Evolutionary conservation across 768 basidiomycete genomes (phyloP).

Genomic region (Naematelia aurantialba): DNA sequence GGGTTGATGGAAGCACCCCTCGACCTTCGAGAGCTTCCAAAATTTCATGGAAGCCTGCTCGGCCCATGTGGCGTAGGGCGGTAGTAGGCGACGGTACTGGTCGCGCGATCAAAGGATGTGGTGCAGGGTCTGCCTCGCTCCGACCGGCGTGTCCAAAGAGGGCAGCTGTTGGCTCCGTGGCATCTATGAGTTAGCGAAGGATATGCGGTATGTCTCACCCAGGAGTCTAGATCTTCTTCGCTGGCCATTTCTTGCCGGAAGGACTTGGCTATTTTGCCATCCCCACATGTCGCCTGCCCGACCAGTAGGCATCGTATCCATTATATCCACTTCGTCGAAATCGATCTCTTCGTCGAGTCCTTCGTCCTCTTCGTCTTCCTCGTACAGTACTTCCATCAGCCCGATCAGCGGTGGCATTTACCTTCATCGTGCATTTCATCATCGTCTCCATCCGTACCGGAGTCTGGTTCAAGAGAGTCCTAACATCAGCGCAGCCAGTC

Average conservation of each 20-base stretch:
- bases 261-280: constrained; percentile 49
- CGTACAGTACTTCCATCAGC: neutral
- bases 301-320: constrained; percentile 7
- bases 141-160: neutral
- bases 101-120: neutral
- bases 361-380: constrained; percentile 58
- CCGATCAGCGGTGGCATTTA: neutral
- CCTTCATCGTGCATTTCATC: constrained; percentile 5
- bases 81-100: neutral
- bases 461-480: constrained; percentile 7
- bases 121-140: neutral
- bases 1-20: neutral
- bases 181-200: neutral
- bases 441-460: neutral
- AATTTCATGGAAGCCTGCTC: constrained; percentile 5
- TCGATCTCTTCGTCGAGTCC: constrained; percentile 29
- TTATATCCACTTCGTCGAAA: constrained; percentile 44
- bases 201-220: neutral
- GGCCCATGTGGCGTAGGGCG: neutral
- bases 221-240: neutral
- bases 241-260: neutral
- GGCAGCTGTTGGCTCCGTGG: neutral
- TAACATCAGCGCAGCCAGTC: constrained; percentile 25
- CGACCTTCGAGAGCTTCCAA: constrained; percentile 2
- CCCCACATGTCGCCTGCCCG: neutral